Conservation (phyloP, 176 grass and related monocot genomes). For the Coix lacrymajobi region DNA sequence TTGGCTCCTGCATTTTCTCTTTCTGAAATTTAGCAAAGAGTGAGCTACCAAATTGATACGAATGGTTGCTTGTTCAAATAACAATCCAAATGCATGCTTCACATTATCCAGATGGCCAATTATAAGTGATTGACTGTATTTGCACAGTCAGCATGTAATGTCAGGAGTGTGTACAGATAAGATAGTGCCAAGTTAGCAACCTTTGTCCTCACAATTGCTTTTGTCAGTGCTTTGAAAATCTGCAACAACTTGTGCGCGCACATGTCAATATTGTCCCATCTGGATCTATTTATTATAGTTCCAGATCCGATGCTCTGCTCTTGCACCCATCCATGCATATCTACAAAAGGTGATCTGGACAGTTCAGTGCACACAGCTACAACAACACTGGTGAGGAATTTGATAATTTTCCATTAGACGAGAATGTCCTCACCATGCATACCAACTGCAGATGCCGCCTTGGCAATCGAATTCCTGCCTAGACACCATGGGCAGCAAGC, state of each 20-base stretch:
- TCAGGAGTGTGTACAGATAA: background rate
- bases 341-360: constrained; percentile 34
- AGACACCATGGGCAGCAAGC: constrained; percentile 51
- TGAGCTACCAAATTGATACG: background rate
- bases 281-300: constrained; percentile 84
- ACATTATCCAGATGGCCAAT: background rate
- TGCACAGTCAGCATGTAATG: background rate
- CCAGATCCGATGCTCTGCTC: constrained; percentile 63
- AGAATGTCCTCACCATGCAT: constrained; percentile 31
- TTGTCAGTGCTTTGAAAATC: constrained; percentile 39
- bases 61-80: background rate
- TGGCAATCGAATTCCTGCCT: constrained; percentile 60
- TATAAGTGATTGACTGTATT: background rate
- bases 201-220: constrained; percentile 35
- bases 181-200: constrained; percentile 33
- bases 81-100: background rate
- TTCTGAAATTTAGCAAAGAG: background rate
- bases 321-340: constrained; percentile 34
- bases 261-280: constrained; percentile 88
- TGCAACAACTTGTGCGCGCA: constrained; percentile 77
- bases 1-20: too few relatives aligned
- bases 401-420: background rate
- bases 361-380: background rate
- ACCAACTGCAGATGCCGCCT: constrained; percentile 58
- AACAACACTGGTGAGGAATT: background rate